Base-by-base conservation (phyloP, 208 protist genomes). In the Novymonas esmeraldas region DNA sequence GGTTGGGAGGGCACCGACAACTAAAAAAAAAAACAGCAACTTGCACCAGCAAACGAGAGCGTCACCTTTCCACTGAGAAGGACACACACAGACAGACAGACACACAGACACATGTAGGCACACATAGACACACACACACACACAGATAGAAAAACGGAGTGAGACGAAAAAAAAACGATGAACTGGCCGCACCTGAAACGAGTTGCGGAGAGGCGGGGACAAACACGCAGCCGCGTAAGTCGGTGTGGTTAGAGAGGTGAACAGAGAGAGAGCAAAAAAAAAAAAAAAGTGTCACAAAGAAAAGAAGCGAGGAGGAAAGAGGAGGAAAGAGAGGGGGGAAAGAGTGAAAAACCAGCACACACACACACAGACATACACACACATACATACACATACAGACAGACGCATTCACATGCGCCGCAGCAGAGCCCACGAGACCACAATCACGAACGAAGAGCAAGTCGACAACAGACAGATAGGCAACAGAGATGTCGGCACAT, bases 1-100 rank as follows among this genome's bases (percentile, higher is more conserved):
- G 6, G 26, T n/a, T n/a, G 31, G 58, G 20, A 42, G 26, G 16
- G 31, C 18, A 7, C 5, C 11, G 20, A 11, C 7, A 2, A 55
- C 9, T 39, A 33, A 55, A 58, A 44, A 58, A 44, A 44, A 44
- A 49, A 60, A n/a, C n/a, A n/a, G n/a, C n/a, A n/a, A n/a, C n/a
- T n/a, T n/a, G n/a, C n/a, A n/a, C n/a, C n/a, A n/a, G n/a, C n/a
- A n/a, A n/a, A n/a, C n/a, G n/a, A n/a, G n/a, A n/a, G n/a, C n/a
- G n/a, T n/a, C n/a, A n/a, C n/a, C n/a, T n/a, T n/a, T n/a, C n/a
- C n/a, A n/a, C n/a, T n/a, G n/a, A n/a, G n/a, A n/a, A 11, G 36
- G 36, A 11, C 36, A 11, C 36, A 41, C 36, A 41, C 36, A 11
- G 7, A 41, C 36, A 5, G 36, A 41, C 36, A 41, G 36, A 11